phyloP scores from a whole-genome alignment of 176 grass and related monocot genomes.

The Aegilops umbellulata region DNA sequence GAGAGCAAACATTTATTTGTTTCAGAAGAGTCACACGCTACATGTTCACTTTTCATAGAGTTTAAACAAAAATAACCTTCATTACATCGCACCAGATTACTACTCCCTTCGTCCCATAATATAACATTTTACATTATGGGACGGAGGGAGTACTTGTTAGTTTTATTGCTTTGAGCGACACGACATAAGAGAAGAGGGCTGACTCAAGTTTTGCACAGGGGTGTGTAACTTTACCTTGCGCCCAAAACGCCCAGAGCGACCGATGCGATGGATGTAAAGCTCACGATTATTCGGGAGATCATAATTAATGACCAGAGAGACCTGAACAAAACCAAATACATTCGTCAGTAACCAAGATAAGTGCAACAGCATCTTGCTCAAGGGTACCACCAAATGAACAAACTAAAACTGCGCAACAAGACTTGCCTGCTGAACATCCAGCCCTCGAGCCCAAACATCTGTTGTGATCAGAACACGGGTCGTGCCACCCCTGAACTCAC shows the following conservation, averaged over 20 bases:
- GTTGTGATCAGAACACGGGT: slow-evolving; percentile 92
- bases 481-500: slow-evolving; percentile 63
- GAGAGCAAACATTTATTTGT: not conserved
- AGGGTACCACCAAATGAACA: not conserved
- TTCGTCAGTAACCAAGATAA: not conserved
- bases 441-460: slow-evolving; percentile 85
- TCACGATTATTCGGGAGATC: slow-evolving; percentile 99
- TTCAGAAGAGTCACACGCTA: not conserved
- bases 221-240: slow-evolving; percentile 69
- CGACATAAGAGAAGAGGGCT: not conserved
- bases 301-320: slow-evolving; percentile 98
- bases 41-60: not conserved
- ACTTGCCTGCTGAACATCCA: slow-evolving; percentile 95
- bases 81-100: too few species aligned
- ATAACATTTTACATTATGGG: too few species aligned
- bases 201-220: not conserved
- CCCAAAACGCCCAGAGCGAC: slow-evolving; percentile 94
- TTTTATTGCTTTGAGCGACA: too few species aligned
- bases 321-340: slow-evolving; percentile 38
- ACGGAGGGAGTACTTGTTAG: too few species aligned
- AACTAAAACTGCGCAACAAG: not conserved
- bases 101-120: too few species aligned
- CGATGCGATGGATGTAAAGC: slow-evolving; percentile 97
- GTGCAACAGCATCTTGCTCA: not conserved
- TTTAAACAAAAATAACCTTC: too few species aligned